Base-by-base conservation (phyloP, 2,329 filamentous ascomycete species). In the Didymella pinodella region DNA sequence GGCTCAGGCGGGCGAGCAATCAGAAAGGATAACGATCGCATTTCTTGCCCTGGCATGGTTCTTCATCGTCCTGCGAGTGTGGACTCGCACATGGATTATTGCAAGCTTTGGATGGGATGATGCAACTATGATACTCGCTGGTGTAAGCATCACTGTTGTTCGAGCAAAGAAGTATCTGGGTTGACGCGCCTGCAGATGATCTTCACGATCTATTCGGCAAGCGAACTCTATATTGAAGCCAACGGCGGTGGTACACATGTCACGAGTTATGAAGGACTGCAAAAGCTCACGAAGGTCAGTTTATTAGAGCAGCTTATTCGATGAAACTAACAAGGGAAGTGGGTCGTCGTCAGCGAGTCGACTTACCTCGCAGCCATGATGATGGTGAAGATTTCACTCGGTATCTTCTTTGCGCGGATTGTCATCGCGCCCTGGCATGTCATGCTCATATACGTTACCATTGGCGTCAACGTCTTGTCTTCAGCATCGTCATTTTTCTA, bases 401-500 rank as follows among this genome's bases (percentile, higher is more conserved):
- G 74, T 7, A 73, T 82, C 34, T 81, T 81, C 68, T 80, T 81
- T 65, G 70, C 78, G 10, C 77, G 80, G 2, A 77, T 81, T 46
- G 71, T 81, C n/a, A 70, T 79, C 55, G 69, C 74, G 34, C 54
- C 48, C 18, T 80, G 77, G 76, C 80, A 82, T 34, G 48, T 76
- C 25, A 66, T 66, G 18, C 65, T 74, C n/a, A 71, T 76, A 14
- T 74, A 74, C 44, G 67, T 72, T 11, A 68, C 71, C 7, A 67
- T 75, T 28, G 83, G 81, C 48, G 20, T 77, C 61, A 77, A 69
- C 48, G 69, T 77, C 11, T 41, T 74, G 3, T 74, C 74, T 12
- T 76, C 76, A 1, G 40, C 63, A 7, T 59, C 67, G 8, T 82
- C 83, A 48, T 82, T 83, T 69, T 82, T 86, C 65, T 78, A 85